Evolutionary conservation across 805 yeast genomes (phyloP), one percentile per base, ranked within the genome.

Genomic region (Tanozyma kutaoensis): DNA sequence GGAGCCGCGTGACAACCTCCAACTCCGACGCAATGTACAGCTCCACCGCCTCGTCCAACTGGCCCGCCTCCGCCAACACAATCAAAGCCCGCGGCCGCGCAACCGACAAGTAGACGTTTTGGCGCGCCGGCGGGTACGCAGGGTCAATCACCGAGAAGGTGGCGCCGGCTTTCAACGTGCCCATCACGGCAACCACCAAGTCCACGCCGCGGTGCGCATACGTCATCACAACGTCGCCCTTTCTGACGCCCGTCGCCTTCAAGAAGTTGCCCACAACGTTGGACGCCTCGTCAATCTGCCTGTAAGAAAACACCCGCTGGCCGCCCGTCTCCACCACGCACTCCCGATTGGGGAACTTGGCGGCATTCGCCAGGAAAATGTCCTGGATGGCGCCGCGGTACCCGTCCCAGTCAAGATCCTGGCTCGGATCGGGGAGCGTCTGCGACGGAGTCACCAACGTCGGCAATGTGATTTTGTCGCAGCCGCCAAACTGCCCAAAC

Each of bases 101-200:
- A 11, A 91, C 99, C 25, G 80, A 73, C 31, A 91, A 64, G 51
- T 91, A 91, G 34, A 91, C 72, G 37, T 82, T 91, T 55, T 91
- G 99, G 55, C 99, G 73, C 8, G 94, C 93, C 12, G 98, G 95
- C 23, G 99, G 99, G 52, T 91, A 91, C 4, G 97, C 97, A 6
- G 98, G 98, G 49, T 91, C 99, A 37, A 91, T 93, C 14, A 91
- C 99, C 8, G 96, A 86, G 51, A 91, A 91, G 0, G 98, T 88
- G 12, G 95, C 97, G 41, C 99, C 99, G 1, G 98, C 97, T 58
- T 91, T 91, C 49, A 91, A 69, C 13, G 85, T 95, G 53, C 97
- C 99, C 80, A 91, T 76, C 12, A 91, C 96, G 5, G 97, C 93
- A 23, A 93, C 82, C 72, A 91, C 82, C 35, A 91, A 62, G 48